Base-by-base conservation (phyloP, 2,329 filamentous ascomycete species). In the Trichophyton equinum region DNA sequence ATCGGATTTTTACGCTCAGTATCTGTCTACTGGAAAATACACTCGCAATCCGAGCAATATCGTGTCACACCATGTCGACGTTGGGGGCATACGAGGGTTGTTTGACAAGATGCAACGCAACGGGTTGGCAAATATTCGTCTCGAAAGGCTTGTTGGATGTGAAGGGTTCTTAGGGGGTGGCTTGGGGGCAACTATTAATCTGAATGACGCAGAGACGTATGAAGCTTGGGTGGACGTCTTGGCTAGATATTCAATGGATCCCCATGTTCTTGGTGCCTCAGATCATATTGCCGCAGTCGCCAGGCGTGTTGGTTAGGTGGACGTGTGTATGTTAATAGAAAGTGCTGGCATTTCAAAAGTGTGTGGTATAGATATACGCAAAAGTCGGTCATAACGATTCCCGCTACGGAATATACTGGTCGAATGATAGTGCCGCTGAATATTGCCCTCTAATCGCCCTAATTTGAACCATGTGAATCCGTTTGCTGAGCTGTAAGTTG, bases 121-220 rank as follows among this genome's bases (percentile, higher is more conserved):
- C 11, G 22, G n/a, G 13, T 5, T 38, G 33, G 56, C 15, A 18
- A 33, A 40, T 27, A 27, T 44, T 9, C 15, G 27, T 9, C 38
- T 58, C n/a, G 56, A 58, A 40, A 33, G 33, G 18, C n/a, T 58
- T 1, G n/a, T 44, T 15, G 56, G 33, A 13, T 58, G 56, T 9
- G 56, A 58, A 44, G 56, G 30, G 9, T 58, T 58, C 25, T 25
- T 58, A 27, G 56, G 56, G 15, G 56, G 56, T 58, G 56, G 56
- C 5, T 30, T 58, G n/a, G 30, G 22, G 9, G 38, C 30, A 7
- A 27, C n/a, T 15, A 58, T 58, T 22, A n/a, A 44, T 20, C 5
- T 40, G 5, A 47, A 47, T 25, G 44, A 47, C 22, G 20, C n/a
- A 7, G 33, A 38, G 8, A 44, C 22, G 20, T 58, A 58, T 42